These are phyloP conservation scores for Fusarium fujikuroi DNA, from an alignment of 2,329 filamentous ascomycete species.

Conservation along the genomic window DNA sequence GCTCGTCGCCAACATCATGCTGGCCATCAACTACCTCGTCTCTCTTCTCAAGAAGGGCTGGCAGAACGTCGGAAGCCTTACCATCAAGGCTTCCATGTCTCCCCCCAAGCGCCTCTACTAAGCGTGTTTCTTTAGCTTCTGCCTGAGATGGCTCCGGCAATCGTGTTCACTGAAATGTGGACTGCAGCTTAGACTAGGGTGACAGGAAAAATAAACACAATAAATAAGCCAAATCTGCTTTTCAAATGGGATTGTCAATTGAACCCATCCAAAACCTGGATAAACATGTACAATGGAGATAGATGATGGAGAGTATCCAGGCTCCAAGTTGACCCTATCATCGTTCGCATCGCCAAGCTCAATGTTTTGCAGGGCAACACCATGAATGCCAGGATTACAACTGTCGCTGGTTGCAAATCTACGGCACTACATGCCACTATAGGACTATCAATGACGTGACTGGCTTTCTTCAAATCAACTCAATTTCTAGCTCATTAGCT, in stretches of 20 bases:
- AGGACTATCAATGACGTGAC: conserved; percentile 23
- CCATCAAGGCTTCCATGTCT: conserved; percentile 99
- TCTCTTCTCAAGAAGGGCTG: conserved; percentile 99
- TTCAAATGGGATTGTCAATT: neutral
- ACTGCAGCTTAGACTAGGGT: conserved; percentile 32
- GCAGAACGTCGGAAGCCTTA: conserved; percentile 99
- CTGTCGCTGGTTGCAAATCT: neutral
- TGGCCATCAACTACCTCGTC: conserved; percentile 99
- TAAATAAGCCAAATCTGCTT: conserved; percentile 24
- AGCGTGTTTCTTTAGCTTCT: conserved; percentile 45
- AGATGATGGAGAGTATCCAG: neutral
- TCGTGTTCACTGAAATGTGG: conserved; percentile 34
- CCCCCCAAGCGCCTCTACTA: conserved; percentile 99
- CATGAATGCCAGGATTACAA: neutral
- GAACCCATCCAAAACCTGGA: neutral
- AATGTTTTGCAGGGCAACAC: neutral
- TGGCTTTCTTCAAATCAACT: conserved; percentile 1
- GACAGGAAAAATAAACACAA: conserved; percentile 35
- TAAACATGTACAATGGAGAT: neutral
- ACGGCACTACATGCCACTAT: neutral
- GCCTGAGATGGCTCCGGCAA: conserved; percentile 37
- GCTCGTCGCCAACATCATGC: conserved; percentile 98
- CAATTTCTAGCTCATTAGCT: conserved; percentile 17
- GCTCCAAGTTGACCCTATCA: neutral
- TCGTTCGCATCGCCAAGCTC: neutral